A percentile compares a stretch with the other conserved stretches of the same genome.
These are phyloP conservation scores for Chalciporus sphaerocephalus DNA, from an alignment of 768 basidiomycete genomes.

Conservation along the genomic window DNA sequence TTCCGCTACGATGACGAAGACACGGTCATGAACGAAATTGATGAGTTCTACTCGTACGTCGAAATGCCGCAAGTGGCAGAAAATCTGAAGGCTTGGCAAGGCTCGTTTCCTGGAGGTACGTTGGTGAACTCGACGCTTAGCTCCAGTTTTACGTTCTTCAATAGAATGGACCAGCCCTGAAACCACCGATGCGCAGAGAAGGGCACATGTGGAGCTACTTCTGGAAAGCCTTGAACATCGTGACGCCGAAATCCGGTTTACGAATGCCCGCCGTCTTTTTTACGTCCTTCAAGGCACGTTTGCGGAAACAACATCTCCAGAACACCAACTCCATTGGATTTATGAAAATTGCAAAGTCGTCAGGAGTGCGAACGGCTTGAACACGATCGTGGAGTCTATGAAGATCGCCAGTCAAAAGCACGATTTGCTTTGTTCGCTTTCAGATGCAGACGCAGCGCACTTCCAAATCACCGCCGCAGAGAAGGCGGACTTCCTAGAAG, in stretches of 20 bases:
- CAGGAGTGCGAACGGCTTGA: constrained; percentile 77
- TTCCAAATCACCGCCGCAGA: constrained; percentile 68
- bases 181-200: constrained; percentile 55
- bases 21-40: constrained; percentile 91
- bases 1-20: constrained; percentile 96
- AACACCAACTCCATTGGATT: constrained; percentile 94
- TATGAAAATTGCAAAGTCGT: constrained; percentile 90
- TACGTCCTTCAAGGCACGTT: constrained; percentile 95
- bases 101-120: constrained; percentile 74
- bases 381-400: constrained; percentile 78
- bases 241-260: constrained; percentile 79
- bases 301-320: constrained; percentile 84
- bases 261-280: constrained; percentile 79
- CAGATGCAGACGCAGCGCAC: constrained; percentile 69
- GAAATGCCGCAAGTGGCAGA: constrained; percentile 90
- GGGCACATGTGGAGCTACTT: constrained; percentile 70
- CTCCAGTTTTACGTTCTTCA: neutral
- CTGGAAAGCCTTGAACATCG: constrained; percentile 86
- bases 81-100: constrained; percentile 84
- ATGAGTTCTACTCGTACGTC: constrained; percentile 97
- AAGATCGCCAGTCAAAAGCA: constrained; percentile 88
- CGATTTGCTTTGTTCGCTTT: constrained; percentile 71
- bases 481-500: constrained; percentile 77
- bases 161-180: constrained; percentile 73
- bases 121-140: neutral